Conservation (phyloP, 805 yeast species). For the Priceomyces carsonii region DNA sequence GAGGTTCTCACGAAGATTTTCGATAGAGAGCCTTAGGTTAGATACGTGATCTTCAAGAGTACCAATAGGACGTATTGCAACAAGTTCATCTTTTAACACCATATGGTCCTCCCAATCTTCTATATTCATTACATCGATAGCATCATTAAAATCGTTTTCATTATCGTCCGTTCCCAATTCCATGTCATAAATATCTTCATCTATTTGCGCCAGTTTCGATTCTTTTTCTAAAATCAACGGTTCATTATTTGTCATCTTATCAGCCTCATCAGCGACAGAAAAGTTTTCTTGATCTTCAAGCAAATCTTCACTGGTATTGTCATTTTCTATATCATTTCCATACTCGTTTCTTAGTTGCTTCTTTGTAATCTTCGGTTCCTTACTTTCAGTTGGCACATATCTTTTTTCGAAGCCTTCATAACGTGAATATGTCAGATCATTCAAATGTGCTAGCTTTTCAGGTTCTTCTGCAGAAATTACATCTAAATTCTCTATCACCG, state of each 20-base stretch:
- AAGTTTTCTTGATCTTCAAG: constrained; percentile 6
- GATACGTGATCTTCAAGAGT: too few species aligned
- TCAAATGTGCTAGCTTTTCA: not conserved
- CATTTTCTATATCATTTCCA: constrained; percentile 8
- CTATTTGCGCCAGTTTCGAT: constrained; percentile 4
- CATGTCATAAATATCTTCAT: constrained; percentile 9
- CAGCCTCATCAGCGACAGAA: constrained; percentile 10
- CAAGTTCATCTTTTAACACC: too few species aligned
- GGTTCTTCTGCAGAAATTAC: not conserved
- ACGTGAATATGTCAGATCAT: not conserved
- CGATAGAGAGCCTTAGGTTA: too few species aligned
- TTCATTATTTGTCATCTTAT: constrained; percentile 7
- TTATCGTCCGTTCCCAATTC: constrained; percentile 8
- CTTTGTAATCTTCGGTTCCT: constrained; percentile 2
- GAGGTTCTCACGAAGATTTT: too few species aligned
- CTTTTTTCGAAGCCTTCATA: constrained; percentile 5
- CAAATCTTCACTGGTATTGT: constrained; percentile 2
- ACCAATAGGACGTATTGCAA: too few species aligned
- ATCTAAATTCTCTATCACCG: constrained; percentile 15
- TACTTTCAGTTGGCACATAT: constrained; percentile 7
- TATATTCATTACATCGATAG: not conserved
- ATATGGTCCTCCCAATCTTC: too few species aligned
- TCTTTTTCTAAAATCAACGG: constrained; percentile 5
- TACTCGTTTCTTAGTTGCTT: constrained; percentile 8
- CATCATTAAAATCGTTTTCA: constrained; percentile 8